Evolutionary conservation across 352 stramenopile species (phyloP), one percentile per base, ranked within the genome.

Genomic region (Globisporangium yorkense): DNA sequence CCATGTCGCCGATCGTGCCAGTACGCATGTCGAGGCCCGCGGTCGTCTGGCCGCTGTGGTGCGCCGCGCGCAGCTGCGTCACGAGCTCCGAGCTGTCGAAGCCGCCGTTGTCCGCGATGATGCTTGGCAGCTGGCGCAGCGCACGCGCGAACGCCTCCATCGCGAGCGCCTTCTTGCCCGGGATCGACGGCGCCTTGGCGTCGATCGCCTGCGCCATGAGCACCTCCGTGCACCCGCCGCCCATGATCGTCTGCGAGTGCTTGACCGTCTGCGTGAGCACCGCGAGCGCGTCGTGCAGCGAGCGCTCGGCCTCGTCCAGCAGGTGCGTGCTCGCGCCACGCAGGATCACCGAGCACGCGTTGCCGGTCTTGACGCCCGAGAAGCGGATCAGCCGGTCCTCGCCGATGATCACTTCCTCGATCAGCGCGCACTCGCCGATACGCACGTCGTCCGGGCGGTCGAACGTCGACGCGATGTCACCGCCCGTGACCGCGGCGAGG

Each of bases 341-440:
- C 50, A 98, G 75, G 52, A 99, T 90, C 56, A 99, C 95, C 21
- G 89, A 97, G 79, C 94, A 98, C 12, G 96, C 96, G 50, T 85
- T 84, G 56, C 94, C 94, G 0, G 87, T 97, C 80, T 99, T 98
- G 74, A 98, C 98, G 24, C 97, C 97, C 39, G 90, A 97, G 72
- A 99, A 98, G 21, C 96, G 89, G 68, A 99, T 96, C 83, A 98
- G 56, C 2, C 80, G 88, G 68, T 98, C 88, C 80, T 99, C 97
- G 24, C 97, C 97, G 68, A 99, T 99, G 71, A 99, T 98, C 33
- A 99, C 87, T 74, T 99, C 96, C 63, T 99, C 97, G 54, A 99
- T 98, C 10, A 98, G 72, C 56, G 98, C 91, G 72, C 96, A 99
- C 71, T 98, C 88, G 44, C 97, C 97, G 31, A 99, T 81, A 54